Evolutionary conservation across 768 basidiomycete species (phyloP).

Genomic region (Boletus subcaerulescens): DNA sequence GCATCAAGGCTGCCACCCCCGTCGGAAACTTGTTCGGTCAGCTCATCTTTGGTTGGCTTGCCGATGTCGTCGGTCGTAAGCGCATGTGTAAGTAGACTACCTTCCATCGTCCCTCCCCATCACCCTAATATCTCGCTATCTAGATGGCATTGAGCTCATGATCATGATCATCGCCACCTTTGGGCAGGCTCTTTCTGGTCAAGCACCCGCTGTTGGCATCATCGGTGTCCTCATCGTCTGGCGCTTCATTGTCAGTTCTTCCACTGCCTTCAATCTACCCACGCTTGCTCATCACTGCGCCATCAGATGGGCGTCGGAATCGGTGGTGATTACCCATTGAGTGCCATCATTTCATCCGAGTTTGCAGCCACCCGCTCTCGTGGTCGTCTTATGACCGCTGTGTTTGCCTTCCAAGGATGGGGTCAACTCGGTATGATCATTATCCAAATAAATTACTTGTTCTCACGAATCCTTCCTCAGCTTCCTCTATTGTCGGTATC

Average conservation of each 20-base stretch:
- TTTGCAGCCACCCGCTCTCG: conserved; percentile 76
- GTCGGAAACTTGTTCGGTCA: conserved; percentile 76
- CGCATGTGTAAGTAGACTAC: conserved; percentile 61
- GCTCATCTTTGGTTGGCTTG: conserved; percentile 77
- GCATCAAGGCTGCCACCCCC: conserved; percentile 74
- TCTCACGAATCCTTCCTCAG: conserved; percentile 28
- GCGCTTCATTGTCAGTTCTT: conserved; percentile 62
- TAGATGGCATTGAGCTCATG: conserved; percentile 58
- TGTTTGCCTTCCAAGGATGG: conserved; percentile 86
- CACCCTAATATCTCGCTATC: neutral
- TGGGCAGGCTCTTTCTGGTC: conserved; percentile 73
- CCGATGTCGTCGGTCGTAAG: conserved; percentile 74
- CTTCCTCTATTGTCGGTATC: conserved; percentile 63
- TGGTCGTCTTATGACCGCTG: conserved; percentile 86
- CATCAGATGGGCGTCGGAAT: conserved; percentile 74
- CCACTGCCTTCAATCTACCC: neutral
- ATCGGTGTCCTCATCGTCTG: conserved; percentile 78
- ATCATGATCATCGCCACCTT: conserved; percentile 81
- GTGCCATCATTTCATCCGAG: conserved; percentile 85
- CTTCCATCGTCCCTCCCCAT: neutral
- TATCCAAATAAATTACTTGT: neutral
- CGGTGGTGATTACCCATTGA: conserved; percentile 86
- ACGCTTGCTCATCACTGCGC: neutral
- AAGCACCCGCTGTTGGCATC: conserved; percentile 63
- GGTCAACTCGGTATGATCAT: conserved; percentile 65